Base-by-base conservation (phyloP, 1,284 basidiomycete genomes). In the Pseudozyma sp. region DNA sequence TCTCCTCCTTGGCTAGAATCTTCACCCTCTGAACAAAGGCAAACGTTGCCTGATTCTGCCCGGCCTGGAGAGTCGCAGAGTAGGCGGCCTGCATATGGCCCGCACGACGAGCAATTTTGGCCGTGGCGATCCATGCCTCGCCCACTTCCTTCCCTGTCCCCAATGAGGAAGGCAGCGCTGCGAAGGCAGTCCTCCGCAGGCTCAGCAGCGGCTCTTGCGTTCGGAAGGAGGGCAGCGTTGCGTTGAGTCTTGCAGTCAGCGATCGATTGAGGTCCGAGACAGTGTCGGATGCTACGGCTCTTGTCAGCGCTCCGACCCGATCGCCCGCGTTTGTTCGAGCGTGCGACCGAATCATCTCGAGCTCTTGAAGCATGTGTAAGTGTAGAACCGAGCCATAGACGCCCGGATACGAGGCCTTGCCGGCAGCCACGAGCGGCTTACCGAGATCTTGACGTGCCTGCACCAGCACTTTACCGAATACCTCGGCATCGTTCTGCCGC, bases 11-110 rank as follows among this genome's bases (percentile, higher is more conserved):
- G 69, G 91, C 91, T 48, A 93, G 86, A 4, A 99, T 89, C 84
- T 95, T 98, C 2, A 94, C 93, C 75, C 91, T 92, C 84, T 99
- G 94, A 45, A 97, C 88, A 85, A 97, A 98, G 4, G 92, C 90
- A 79, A 92, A 94, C 0, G 89, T 89, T 0, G 91, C 89, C 35
- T 90, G 88, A 71, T 88, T 89, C 81, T 94, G 91, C 59, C 90
- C 89, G 0, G 94, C 94, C 85, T 99, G 97, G 0, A 99, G 88
- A 57, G 94, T 90, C 1, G 97, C 95, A 79, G 93, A 97, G 83
- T 99, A 99, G 3, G 97, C 94, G 0, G 96, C 97, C 86, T 99
- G 97, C 87, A 90, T 91, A 84, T 99, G 96, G 0, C 93, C 92
- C 0, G 94, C 93, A 82, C 97, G 97, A 52, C 97, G 88, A 13